Evolutionary conservation across 1,139 yeast genomes (phyloP), one percentile per base, ranked within the genome.

Genomic region (Wickerhamomyces sp.): DNA sequence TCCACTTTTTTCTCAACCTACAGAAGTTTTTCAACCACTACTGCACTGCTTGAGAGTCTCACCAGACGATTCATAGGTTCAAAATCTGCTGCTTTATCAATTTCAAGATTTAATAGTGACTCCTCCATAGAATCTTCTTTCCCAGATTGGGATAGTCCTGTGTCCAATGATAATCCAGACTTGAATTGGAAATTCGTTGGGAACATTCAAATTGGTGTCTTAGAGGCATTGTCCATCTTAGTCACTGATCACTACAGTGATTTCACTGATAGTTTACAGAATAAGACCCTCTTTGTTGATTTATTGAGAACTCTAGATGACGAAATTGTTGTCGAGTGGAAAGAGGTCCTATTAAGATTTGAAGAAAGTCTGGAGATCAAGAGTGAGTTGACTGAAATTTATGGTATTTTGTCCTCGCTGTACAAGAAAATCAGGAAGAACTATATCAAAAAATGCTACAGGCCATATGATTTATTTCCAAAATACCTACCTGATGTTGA

Each of bases 171-270:
- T 35, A 60, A 63, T 27, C 62, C 64, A 6, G 60, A 64, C 3
- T 53, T 71, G 27, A 78, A 78, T 47, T 75, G 79, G 85, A 69
- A 79, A 59, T 69, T 76, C 67, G 71, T 81, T 62, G 75, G 81
- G 55, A 76, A 84, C 60, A 86, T 90, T 45, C 96, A 90, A 59
- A 75, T 85, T 45, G 95, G 95, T 43, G 81, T 90, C 38, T 69
- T 90, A 51, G 95, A 88, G 60, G 88, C 90, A 1, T 70, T 89
- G 48, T 77, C 81, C 43, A 76, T 84, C 36, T 75, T 95, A 65
- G 78, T 89, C 27, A 76, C 79, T 43, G 83, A 84, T 54, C 87
- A 86, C 59, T 89, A 84, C 61, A 66, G 78, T 34, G 94, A 87
- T 61, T 87, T 91, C 59, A 75, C 85, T 7, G 84, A 83, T 60